Conservation (phyloP, 2,329 filamentous ascomycete genomes). For the Orbilia quercus region DNA sequence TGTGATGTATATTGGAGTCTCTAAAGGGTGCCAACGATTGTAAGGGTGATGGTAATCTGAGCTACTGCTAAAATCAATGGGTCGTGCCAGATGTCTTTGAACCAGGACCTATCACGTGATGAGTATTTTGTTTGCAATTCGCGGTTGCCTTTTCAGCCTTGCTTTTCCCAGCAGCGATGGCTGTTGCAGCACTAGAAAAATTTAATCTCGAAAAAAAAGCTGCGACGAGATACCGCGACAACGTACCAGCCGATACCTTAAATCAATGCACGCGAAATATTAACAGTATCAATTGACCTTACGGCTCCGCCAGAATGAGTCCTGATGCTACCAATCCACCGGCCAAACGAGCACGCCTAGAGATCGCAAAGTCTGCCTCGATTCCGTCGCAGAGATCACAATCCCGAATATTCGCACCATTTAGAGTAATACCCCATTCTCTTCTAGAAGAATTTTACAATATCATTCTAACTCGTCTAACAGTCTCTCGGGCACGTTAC, state of each 20-base stretch:
- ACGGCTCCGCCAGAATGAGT: constrained; percentile 16
- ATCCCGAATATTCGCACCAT: constrained; percentile 91
- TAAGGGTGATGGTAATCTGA: too few species aligned
- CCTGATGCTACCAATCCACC: constrained; percentile 41
- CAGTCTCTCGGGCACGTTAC: constrained; percentile 94
- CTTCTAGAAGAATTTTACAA: neutral
- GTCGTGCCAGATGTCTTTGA: too few species aligned
- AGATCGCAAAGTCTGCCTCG: constrained; percentile 25
- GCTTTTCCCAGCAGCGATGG: neutral
- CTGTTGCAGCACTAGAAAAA: constrained; percentile 21
- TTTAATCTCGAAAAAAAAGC: constrained; percentile 24
- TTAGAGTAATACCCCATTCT: constrained; percentile 71
- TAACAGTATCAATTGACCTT: neutral
- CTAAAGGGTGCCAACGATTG: too few species aligned
- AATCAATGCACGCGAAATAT: neutral
- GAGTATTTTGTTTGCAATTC: neutral
- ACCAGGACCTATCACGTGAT: constrained; percentile 17
- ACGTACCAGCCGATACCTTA: constrained; percentile 1
- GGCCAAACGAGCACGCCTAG: constrained; percentile 50
- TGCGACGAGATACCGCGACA: constrained; percentile 16
- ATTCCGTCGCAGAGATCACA: constrained; percentile 61
- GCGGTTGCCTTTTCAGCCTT: neutral
- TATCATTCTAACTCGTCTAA: constrained; percentile 12
- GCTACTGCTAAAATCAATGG: too few species aligned
- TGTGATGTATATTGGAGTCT: too few species aligned